Evolutionary conservation across 345 rosid genomes (phyloP), one percentile per base, ranked within the genome.

Genomic region (Lagerstroemia speciosa): DNA sequence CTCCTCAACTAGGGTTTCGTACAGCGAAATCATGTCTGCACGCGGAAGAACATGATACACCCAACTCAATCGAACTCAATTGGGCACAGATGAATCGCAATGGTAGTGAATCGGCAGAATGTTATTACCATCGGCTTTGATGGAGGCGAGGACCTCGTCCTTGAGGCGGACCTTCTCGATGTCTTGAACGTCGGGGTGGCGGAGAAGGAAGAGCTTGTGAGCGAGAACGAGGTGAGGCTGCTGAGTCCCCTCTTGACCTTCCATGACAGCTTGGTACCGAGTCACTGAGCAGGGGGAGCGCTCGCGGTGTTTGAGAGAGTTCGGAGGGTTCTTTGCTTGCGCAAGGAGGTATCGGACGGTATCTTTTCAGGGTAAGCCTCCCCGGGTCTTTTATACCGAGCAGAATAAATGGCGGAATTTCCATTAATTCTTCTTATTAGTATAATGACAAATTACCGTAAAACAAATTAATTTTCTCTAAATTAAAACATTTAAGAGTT

Each of bases 151-250:
- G 73, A 91, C 97, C 78, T 94, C 99, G 41, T 87, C 85, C 80
- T 84, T 85, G 84, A 91, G 93, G 45, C 80, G 89, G 73, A 91
- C 93, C 87, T 90, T 92, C 83, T 92, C 96, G 68, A 90, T 92
- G 85, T 92, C 98, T 53, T 73, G 87, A 0, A 90, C 91, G 70
- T 88, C 96, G 7, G 84, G 87, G 69, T 88, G 95, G 5, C 82
- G 87, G 38, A 94, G 81, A 48, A 87, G 98, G 81, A 89, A 94
- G 66, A 83, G 88, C 78, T 88, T 88, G 89, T 88, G 62, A 0
- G 92, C 96, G 29, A 94, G 89, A n/a, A 83, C 76, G 48, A 94
- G 92, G 45, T 91, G 98, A 58, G 93, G 80, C 69, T 91, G 95
- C 80, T 94, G 96, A 62, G 85, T 72, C 81, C 88, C 99, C 48